Percentiles rank a stretch among this genome's conserved stretches.
These are phyloP conservation scores for Geranium brycei DNA, from an alignment of 345 rosid species.

Conservation along the genomic window DNA sequence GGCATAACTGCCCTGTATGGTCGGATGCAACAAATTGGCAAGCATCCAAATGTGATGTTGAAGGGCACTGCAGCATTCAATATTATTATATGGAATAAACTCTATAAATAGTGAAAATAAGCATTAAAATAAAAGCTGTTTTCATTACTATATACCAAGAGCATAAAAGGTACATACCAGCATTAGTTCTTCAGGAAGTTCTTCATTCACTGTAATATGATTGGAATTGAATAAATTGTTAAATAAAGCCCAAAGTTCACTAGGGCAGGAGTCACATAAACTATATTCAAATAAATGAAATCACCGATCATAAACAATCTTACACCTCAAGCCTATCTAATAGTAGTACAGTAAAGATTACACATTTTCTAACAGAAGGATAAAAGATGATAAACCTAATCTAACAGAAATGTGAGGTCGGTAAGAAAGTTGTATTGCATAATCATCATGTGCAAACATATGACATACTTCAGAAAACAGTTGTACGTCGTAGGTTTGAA, in stretches of 20 bases:
- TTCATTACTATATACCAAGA: not conserved
- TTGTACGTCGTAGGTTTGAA: not conserved
- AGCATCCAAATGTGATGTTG: conserved; percentile 93
- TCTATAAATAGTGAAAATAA: conserved; percentile 1
- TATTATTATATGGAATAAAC: conserved; percentile 9
- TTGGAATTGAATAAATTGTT: conserved; percentile 10
- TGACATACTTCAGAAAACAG: not conserved
- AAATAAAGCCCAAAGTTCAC: conserved; percentile 11
- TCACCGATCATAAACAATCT: not conserved
- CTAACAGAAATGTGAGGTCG: not conserved
- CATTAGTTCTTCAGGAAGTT: conserved; percentile 45
- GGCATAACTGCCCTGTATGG: conserved; percentile 87
- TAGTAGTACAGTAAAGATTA: not conserved
- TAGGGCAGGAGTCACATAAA: not conserved
- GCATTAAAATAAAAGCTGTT: not conserved
- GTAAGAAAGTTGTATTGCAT: not conserved
- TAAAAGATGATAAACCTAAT: not conserved
- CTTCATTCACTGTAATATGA: conserved; percentile 65
- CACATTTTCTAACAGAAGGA: not conserved
- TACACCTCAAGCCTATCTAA: not conserved
- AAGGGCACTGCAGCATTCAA: conserved; percentile 41
- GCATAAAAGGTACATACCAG: conserved; percentile 32
- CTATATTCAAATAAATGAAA: not conserved
- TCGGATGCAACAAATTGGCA: conserved; percentile 75
- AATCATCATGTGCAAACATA: not conserved